phyloP scores from a whole-genome alignment of 179 eudicot genomes.

The Nepenthes alata region DNA sequence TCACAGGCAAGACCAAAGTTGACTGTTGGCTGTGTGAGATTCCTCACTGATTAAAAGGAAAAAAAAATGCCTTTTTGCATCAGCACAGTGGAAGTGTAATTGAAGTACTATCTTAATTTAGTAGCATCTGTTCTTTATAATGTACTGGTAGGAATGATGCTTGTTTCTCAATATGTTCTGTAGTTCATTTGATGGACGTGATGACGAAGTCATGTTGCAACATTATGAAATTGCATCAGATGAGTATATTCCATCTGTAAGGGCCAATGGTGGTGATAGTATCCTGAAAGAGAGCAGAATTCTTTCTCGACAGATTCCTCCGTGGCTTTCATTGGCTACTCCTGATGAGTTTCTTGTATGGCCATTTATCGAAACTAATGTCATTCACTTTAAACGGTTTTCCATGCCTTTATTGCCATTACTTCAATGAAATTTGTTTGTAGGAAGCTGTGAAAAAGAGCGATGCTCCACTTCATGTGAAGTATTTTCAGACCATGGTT shows the following conservation, averaged over 20 bases:
- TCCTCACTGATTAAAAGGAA: too few species aligned
- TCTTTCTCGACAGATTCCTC: conserved; percentile 60
- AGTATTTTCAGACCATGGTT: conserved; percentile 87
- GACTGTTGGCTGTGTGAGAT: too few species aligned
- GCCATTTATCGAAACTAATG: not conserved
- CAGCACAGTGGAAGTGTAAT: too few species aligned
- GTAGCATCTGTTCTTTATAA: not conserved
- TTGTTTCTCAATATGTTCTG: conserved; percentile 13
- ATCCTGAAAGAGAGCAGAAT: conserved; percentile 33
- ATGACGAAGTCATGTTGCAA: conserved; percentile 50
- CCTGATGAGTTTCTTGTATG: conserved; percentile 97
- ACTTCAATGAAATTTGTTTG: conserved; percentile 12
- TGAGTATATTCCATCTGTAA: conserved; percentile 20
- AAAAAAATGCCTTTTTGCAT: too few species aligned
- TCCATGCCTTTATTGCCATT: conserved; percentile 5
- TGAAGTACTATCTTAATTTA: too few species aligned
- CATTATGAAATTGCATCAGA: conserved; percentile 34
- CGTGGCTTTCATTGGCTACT: conserved; percentile 80
- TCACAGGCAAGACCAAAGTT: too few species aligned
- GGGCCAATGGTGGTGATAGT: conserved; percentile 56
- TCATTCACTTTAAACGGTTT: not conserved
- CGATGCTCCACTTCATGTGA: conserved; percentile 79
- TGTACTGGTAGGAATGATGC: not conserved
- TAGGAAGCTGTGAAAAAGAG: conserved; percentile 89
- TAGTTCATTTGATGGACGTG: conserved; percentile 74